These are phyloP conservation scores for Pythium myriotylum DNA, from an alignment of 352 stramenopile genomes.

Conservation along the genomic window DNA sequence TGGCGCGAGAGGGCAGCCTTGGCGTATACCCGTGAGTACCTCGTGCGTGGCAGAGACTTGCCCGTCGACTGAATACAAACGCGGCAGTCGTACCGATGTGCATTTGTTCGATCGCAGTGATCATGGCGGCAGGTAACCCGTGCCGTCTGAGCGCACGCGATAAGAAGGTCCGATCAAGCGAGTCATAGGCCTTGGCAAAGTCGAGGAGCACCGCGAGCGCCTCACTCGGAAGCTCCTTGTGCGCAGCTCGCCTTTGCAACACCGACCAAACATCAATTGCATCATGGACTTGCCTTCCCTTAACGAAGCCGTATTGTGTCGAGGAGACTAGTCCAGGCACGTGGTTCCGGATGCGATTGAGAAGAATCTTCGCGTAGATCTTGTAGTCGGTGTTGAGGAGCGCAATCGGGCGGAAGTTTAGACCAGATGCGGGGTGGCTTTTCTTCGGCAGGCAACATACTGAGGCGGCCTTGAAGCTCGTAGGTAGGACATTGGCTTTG, in stretches of 20 bases:
- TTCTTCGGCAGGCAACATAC: not conserved
- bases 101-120: not conserved
- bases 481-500: not conserved
- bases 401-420: conserved; percentile 1
- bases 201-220: not conserved
- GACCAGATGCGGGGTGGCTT: not conserved
- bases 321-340: not conserved
- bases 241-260: no score
- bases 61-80: conserved; percentile 1
- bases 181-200: conserved; percentile 1
- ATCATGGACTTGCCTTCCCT: not conserved
- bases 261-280: not conserved
- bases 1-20: conserved; percentile 11
- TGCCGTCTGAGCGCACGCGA: not conserved
- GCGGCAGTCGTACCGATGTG: conserved; percentile 5
- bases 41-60: not conserved
- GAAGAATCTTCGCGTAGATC: not conserved
- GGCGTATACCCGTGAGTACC: conserved; percentile 2
- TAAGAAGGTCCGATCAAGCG: not conserved
- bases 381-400: conserved; percentile 4
- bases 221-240: no score
- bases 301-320: not conserved
- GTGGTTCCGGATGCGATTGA: not conserved
- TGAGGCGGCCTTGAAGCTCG: not conserved
- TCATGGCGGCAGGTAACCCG: not conserved